phyloP scores from a whole-genome alignment of 176 grass and related monocot species.

The Tuctoria greenei region DNA sequence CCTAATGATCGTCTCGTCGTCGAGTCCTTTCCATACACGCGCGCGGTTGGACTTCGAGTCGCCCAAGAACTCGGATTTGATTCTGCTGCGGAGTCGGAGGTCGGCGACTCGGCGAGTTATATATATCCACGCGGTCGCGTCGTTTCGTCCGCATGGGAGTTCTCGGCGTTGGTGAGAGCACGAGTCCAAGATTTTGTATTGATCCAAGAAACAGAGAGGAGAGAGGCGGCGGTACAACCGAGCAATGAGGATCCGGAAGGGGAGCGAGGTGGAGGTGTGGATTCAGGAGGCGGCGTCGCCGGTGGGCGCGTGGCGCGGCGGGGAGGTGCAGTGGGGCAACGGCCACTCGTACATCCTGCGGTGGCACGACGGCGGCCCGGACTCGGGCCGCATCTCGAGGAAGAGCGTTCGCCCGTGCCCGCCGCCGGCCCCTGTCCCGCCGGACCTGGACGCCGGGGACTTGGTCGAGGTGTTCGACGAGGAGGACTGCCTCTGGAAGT shows the following conservation, averaged over 20 bases:
- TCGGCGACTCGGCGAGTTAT: conserved; percentile 32
- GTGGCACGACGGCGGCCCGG: conserved; percentile 25
- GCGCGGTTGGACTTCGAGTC: neutral
- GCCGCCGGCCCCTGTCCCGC: conserved; percentile 16
- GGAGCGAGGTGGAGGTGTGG: conserved; percentile 53
- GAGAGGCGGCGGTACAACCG: neutral
- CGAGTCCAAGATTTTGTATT: neutral
- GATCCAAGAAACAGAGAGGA: neutral
- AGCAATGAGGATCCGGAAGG: conserved; percentile 53
- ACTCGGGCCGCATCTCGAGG: conserved; percentile 43
- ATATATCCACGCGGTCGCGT: neutral
- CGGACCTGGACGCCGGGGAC: conserved; percentile 46
- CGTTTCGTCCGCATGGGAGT: neutral
- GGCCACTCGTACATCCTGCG: conserved; percentile 56
- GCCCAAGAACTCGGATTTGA: neutral
- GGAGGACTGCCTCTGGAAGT: conserved; percentile 49
- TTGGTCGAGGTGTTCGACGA: conserved; percentile 50
- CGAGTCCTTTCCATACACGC: neutral
- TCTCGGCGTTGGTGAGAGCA: neutral
- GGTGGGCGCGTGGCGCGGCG: conserved; percentile 53
- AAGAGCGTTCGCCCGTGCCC: conserved; percentile 51
- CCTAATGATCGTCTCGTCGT: neutral
- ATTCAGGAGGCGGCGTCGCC: conserved; percentile 12
- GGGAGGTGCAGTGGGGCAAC: conserved; percentile 57
- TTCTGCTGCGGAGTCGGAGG: neutral